Evolutionary conservation across 2,329 filamentous ascomycete genomes (phyloP), one percentile per base, ranked within the genome.

Genomic region (Penicillium sp.): DNA sequence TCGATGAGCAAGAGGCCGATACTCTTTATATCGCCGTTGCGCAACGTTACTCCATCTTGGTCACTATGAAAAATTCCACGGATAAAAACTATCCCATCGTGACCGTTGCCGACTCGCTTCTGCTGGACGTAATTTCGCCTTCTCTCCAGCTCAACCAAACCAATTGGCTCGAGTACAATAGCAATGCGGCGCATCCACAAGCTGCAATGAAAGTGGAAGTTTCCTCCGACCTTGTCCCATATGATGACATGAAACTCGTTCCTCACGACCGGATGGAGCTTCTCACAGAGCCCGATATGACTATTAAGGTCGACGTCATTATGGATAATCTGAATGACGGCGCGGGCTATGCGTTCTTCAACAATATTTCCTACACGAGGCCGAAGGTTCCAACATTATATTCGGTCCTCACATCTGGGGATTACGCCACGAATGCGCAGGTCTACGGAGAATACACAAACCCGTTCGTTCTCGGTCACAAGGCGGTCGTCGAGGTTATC

Each of bases 281-380:
- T 2, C 76, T 84, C 4, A 75, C 77, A 2, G 72, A 81, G 4
- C 82, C 87, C 0, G 81, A 85, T 10, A 9, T 56, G 5, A 54
- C 50, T 4, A 57, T 65, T 76, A 81, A 54, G 2, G 74, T 93
- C 33, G 77, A 77, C 38, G 74, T 93, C 3, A 35, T 44, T 79
- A 88, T 89, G 85, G 76, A 82, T 58, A 84, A 86, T 54, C 75
- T 88, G 10, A 75, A 74, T 21, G 77, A 88, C 49, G 85, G 85
- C 0, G 81, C 79, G 26, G 78, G 61, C 67, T 87, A 61, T 43
- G 55, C 58, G 3, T 52, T 61, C 32, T 53, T 66, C 32, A 61
- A 65, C 49, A 55, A 60, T 33, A 64, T 62, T 28, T 54, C 59
- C 38, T 63, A 65, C 45, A 55, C 53, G 10, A 46, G 31, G 12